Evolutionary conservation across 2,329 filamentous ascomycete genomes (phyloP).

Genomic region (Lasiodiplodia sp.): DNA sequence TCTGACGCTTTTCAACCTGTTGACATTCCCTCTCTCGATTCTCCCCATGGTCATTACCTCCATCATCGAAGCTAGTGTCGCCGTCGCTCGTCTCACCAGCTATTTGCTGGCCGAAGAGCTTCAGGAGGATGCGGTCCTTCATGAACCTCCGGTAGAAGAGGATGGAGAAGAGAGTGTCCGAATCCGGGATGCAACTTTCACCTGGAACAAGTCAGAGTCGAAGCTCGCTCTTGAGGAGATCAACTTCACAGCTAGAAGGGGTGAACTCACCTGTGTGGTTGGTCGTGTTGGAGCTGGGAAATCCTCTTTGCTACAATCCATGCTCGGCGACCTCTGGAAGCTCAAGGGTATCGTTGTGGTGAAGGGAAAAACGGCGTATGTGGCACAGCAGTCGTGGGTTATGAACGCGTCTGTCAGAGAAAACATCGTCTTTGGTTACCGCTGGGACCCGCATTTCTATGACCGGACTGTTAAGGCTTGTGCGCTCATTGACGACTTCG

Average conservation of each 20-base stretch:
- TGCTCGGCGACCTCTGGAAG: constrained; percentile 94
- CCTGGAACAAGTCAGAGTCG: constrained; percentile 86
- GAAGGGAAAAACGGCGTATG: constrained; percentile 85
- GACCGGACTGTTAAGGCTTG: constrained; percentile 91
- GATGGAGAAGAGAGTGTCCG: constrained; percentile 84
- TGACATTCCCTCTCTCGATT: constrained; percentile 93
- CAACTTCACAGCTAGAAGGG: constrained; percentile 87
- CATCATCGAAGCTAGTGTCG: constrained; percentile 94
- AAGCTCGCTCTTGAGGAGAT: constrained; percentile 77
- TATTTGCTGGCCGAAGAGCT: constrained; percentile 91
- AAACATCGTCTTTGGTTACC: constrained; percentile 95
- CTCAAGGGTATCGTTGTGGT: constrained; percentile 82
- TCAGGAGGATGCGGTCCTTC: constrained; percentile 79
- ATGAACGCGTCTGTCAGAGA: constrained; percentile 98
- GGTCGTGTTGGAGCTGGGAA: constrained; percentile 95
- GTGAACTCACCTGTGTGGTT: constrained; percentile 90
- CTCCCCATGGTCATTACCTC: constrained; percentile 98
- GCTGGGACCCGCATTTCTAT: constrained; percentile 93
- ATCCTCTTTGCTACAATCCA: constrained; percentile 86
- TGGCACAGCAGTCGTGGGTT: constrained; percentile 92
- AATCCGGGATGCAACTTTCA: constrained; percentile 86
- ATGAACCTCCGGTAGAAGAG: constrained; percentile 74
- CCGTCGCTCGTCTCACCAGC: constrained; percentile 81
- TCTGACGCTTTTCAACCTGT: constrained; percentile 88
- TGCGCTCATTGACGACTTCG: constrained; percentile 88